Conservation (phyloP, 2,329 filamentous ascomycete species). For the Oidium heveae region DNA sequence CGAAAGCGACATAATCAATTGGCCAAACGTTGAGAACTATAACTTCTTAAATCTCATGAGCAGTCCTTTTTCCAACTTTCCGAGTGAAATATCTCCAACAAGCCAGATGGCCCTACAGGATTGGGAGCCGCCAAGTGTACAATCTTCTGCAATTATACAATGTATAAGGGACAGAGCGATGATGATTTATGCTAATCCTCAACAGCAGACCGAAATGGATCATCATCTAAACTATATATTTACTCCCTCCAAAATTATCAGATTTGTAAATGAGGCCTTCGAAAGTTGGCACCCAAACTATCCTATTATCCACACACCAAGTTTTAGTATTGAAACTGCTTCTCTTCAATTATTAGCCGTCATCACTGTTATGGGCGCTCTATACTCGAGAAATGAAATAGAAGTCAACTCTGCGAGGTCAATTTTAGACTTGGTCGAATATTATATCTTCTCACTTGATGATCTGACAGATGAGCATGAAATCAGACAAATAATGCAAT, state of each 20-base stretch:
- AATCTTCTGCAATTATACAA: slow-evolving; percentile 17
- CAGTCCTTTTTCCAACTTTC: slow-evolving; percentile 4
- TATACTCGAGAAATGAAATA: slow-evolving; percentile 18
- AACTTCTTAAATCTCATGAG: slow-evolving; percentile 6
- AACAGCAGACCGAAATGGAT: slow-evolving; percentile 17
- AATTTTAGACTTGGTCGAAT: slow-evolving; percentile 19
- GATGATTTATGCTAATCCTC: slow-evolving; percentile 16
- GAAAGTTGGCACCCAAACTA: slow-evolving; percentile 20
- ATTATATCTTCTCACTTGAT: slow-evolving; percentile 19
- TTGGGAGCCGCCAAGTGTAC: slow-evolving; percentile 16
- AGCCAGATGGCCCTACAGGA: slow-evolving; percentile 2
- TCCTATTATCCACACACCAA: slow-evolving; percentile 18
- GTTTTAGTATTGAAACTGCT: slow-evolving; percentile 17
- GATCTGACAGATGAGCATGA: slow-evolving; percentile 18
- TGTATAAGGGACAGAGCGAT: slow-evolving; percentile 17
- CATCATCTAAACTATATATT: slow-evolving; percentile 17
- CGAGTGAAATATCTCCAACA: slow-evolving; percentile 1
- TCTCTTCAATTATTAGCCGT: slow-evolving; percentile 17
- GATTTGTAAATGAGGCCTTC: slow-evolving; percentile 19
- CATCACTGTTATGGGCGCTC: slow-evolving; percentile 19
- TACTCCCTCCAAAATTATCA: slow-evolving; percentile 17
- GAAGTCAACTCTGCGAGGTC: slow-evolving; percentile 17
- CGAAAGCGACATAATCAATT: slow-evolving; percentile 5
- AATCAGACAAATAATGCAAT: slow-evolving; percentile 14
- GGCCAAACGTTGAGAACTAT: slow-evolving; percentile 6